Conservation (phyloP, 2,329 filamentous ascomycete species). For the Bipolaris cookei region DNA sequence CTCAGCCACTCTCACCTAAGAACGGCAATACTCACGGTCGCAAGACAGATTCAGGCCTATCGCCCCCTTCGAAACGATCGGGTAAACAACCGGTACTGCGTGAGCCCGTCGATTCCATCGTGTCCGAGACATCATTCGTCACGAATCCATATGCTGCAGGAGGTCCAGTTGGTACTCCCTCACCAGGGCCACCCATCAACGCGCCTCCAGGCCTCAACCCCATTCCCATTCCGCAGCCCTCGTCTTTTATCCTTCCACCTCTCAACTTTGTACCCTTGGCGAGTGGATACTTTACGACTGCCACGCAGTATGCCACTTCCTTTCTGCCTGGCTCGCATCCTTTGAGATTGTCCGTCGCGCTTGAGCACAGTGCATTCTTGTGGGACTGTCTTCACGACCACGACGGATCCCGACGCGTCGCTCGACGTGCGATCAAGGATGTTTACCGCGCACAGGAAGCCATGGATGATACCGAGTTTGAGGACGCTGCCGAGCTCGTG, state of each 20-base stretch:
- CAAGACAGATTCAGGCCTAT: constrained; percentile 33
- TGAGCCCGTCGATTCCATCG: constrained; percentile 57
- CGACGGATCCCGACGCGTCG: constrained; percentile 75
- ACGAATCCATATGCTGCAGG: constrained; percentile 56
- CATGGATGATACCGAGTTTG: constrained; percentile 94
- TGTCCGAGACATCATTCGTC: constrained; percentile 58
- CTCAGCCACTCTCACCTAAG: constrained; percentile 33
- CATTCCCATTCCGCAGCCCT: constrained; percentile 52
- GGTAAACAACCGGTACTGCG: constrained; percentile 52
- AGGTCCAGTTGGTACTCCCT: constrained; percentile 51
- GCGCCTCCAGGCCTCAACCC: constrained; percentile 55
- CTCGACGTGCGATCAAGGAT: constrained; percentile 82
- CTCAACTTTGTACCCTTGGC: constrained; percentile 85
- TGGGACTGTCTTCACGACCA: constrained; percentile 90
- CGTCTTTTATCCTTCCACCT: constrained; percentile 80
- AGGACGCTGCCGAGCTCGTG: constrained; percentile 87
- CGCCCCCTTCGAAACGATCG: constrained; percentile 42
- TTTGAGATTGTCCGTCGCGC: constrained; percentile 83
- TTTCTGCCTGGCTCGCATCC: constrained; percentile 88
- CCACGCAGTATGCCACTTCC: constrained; percentile 73
- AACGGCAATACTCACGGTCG: constrained; percentile 35
- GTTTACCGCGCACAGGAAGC: constrained; percentile 91
- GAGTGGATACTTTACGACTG: constrained; percentile 79
- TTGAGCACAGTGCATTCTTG: constrained; percentile 90
- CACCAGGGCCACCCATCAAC: constrained; percentile 50